Evolutionary conservation across 768 basidiomycete genomes (phyloP), one percentile per base, ranked within the genome.

Genomic region (Phlebiopsis flavidoalba): DNA sequence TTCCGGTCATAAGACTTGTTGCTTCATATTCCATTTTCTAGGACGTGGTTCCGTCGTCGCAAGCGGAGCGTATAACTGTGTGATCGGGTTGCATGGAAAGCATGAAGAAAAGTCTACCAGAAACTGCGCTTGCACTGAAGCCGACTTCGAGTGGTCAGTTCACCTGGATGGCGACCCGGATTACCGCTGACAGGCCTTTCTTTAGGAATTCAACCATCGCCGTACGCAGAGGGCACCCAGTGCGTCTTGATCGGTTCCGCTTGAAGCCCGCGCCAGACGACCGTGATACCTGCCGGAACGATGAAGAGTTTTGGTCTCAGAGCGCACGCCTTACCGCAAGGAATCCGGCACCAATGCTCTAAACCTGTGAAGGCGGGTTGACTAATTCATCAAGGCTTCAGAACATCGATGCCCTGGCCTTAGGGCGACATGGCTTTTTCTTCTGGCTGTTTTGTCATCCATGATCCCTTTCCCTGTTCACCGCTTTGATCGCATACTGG

Each of bases 121-220:
- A 43, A 88, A 89, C 58, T 99, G 97, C 68, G 71, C 80, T 0
- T 98, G 97, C 67, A 74, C 76, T 0, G 64, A 71, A 11, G 77
- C 79, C 0, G 97, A 99, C 75, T 98, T 98, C 71, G 97, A 99
- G 77, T 99, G 97, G 96, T 95, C 60, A 59, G 87, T 69, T 8
- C 14, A 15, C 10, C 8, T 5, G 14, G 2, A 35, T 17, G 33
- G 12, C 19, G 26, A 21, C 14, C n/a, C 12, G 15, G 14, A 47
- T 22, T 22, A 17, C 51, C 51, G 37, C 36, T 0, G 59, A 24
- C 57, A 65, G 22, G 60, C 24, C 17, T 11, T 49, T 1, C 33
- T 50, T 0, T 65, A 98, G 96, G 96, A 98, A 77, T 98, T 95
- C 79, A 99, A 99, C 72, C 77, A 95, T 67, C 79, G 81, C 61